phyloP scores from a whole-genome alignment of 1,139 yeast species.

The Protomyces arabidopsidicola region DNA sequence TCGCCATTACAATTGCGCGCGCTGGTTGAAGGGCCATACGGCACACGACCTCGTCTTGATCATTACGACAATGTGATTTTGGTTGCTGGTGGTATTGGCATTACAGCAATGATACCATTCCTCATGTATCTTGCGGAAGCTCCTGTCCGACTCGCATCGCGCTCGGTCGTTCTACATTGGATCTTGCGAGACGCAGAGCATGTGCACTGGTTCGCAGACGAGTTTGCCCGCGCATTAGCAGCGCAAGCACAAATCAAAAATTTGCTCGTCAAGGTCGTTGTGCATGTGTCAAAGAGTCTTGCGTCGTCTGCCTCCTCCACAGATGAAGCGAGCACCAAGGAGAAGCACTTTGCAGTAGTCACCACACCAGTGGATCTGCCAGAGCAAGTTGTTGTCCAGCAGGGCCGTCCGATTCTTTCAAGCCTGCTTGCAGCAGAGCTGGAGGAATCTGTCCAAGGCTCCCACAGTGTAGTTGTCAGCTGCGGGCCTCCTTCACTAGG shows the following conservation, averaged over 20 bases:
- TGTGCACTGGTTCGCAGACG: neutral
- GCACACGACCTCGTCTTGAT: conserved; percentile 48
- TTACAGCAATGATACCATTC: conserved; percentile 53
- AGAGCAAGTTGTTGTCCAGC: neutral
- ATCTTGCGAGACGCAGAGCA: neutral
- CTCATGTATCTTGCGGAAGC: conserved; percentile 6
- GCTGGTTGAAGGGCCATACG: conserved; percentile 64
- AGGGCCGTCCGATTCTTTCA: neutral
- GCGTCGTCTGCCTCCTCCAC: neutral
- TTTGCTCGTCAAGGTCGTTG: neutral
- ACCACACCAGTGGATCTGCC: neutral
- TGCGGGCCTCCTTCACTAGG: neutral
- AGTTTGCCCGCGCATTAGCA: neutral
- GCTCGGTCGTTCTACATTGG: conserved; percentile 27
- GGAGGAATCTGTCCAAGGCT: neutral
- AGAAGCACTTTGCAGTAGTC: neutral
- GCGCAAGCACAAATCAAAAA: neutral
- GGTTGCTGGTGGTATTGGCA: conserved; percentile 70
- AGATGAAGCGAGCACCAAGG: neutral
- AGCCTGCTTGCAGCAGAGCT: neutral
- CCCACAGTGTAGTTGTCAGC: neutral
- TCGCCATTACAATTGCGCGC: conserved; percentile 14
- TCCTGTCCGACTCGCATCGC: neutral
- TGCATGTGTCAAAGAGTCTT: neutral
- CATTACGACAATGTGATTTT: conserved; percentile 54